Evolutionary conservation across 495 filamentous ascomycete species (phyloP).

Genomic region (Neurospora sublineolata): DNA sequence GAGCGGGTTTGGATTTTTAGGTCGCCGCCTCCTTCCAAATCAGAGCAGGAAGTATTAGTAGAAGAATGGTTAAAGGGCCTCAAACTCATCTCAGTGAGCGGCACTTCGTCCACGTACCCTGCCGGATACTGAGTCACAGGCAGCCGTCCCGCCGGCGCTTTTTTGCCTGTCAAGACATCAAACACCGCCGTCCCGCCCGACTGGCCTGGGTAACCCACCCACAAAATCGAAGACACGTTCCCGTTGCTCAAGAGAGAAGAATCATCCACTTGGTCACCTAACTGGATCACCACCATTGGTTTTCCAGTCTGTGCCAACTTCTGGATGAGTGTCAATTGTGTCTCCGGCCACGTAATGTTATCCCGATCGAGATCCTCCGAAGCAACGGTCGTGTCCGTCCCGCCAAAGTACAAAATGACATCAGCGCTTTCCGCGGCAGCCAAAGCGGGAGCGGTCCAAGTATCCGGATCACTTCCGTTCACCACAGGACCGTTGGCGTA

Average conservation of each 20-base stretch:
- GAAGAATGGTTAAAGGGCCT: constrained; percentile 9
- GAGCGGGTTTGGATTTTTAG: background rate
- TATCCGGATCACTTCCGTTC: constrained; percentile 36
- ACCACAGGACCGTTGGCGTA: constrained; percentile 12
- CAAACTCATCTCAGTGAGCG: constrained; percentile 30
- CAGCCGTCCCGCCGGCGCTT: constrained; percentile 44
- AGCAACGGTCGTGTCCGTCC: constrained; percentile 25
- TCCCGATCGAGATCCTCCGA: constrained; percentile 26
- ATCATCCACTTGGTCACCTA: constrained; percentile 44
- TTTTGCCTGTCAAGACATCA: constrained; percentile 38
- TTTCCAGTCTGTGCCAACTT: constrained; percentile 21
- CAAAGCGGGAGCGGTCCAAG: constrained; percentile 37
- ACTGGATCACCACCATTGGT: constrained; percentile 27
- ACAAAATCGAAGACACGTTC: constrained; percentile 41
- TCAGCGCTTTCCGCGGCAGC: constrained; percentile 23
- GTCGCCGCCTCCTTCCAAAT: background rate
- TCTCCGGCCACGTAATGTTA: constrained; percentile 26
- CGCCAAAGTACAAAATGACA: constrained; percentile 27
- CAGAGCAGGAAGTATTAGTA: background rate
- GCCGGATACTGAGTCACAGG: constrained; percentile 42
- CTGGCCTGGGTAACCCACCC: constrained; percentile 41
- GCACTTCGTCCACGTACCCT: constrained; percentile 24
- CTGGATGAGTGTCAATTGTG: constrained; percentile 24
- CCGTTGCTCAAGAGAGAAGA: constrained; percentile 33
- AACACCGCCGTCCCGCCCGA: constrained; percentile 39